These are phyloP conservation scores for Mrakia gelida DNA, from an alignment of 768 basidiomycete genomes.

Conservation along the genomic window DNA sequence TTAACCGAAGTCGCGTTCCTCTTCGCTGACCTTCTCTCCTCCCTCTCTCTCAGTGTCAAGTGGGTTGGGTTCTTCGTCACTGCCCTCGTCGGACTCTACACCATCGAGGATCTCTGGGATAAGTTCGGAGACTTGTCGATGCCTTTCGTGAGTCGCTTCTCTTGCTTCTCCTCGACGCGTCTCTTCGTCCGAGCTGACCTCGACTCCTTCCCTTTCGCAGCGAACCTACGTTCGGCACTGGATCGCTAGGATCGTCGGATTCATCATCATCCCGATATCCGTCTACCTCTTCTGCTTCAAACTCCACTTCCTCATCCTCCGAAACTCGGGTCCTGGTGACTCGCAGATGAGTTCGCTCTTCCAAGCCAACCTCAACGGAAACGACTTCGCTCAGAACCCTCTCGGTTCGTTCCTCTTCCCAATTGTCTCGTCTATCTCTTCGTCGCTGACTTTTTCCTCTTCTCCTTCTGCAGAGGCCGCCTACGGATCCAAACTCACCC, in stretches of 20 bases:
- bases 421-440: not conserved
- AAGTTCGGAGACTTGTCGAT: conserved; percentile 95
- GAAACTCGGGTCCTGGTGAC: conserved; percentile 91
- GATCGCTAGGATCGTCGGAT: conserved; percentile 74
- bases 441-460: not conserved
- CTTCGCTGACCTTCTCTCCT: not conserved
- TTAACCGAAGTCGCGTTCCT: not conserved
- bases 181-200: not conserved
- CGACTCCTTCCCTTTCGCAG: conserved; percentile 47
- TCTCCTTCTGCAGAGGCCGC: conserved; percentile 61
- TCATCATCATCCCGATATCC: conserved; percentile 83
- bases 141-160: conserved; percentile 63
- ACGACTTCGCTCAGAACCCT: conserved; percentile 87
- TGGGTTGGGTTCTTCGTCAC: conserved; percentile 95
- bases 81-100: conserved; percentile 89
- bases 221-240: conserved; percentile 84
- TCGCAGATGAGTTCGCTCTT: conserved; percentile 98
- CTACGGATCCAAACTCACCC: conserved; percentile 79
- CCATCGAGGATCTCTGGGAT: conserved; percentile 95
- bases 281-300: conserved; percentile 96
- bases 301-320: conserved; percentile 89
- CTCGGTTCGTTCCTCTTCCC: conserved; percentile 55
- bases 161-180: not conserved
- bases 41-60: conserved; percentile 63
- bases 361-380: conserved; percentile 91